Conservation (phyloP, 768 basidiomycete genomes). For the Clathrus columnatus region DNA sequence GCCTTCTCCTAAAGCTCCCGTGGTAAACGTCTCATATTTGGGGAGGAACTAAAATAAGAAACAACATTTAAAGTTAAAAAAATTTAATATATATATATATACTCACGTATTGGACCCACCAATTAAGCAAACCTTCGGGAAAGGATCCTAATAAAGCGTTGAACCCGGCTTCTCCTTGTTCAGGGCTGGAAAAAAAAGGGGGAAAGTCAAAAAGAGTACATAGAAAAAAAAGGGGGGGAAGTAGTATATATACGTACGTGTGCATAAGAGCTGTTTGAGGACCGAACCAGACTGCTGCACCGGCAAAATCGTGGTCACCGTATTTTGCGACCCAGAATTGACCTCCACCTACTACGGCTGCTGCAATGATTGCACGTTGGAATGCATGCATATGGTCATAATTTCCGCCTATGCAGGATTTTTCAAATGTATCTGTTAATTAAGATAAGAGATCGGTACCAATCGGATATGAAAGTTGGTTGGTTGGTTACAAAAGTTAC, state of each 20-base stretch:
- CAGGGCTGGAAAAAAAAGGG: not conserved
- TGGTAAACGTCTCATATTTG: not conserved
- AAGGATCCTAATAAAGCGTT: not conserved
- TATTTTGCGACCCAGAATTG: not conserved
- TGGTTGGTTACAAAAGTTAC: no score
- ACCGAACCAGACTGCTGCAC: conserved; percentile 8
- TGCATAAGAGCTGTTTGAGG: not conserved
- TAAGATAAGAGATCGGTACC: no score
- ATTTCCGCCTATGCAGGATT: not conserved
- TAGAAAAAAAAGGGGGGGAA: not conserved
- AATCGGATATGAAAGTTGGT: no score
- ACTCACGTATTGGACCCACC: conserved; percentile 6
- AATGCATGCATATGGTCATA: not conserved
- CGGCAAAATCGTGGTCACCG: not conserved
- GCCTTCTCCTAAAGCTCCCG: not conserved
- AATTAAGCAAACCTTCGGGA: not conserved
- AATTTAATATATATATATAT: not conserved
- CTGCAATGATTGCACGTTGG: not conserved
- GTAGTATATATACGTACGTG: not conserved
- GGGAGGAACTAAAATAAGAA: conserved; percentile 6
- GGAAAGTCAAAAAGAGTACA: no score
- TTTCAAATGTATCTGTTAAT: no score
- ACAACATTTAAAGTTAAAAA: not conserved
- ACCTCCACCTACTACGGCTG: not conserved
- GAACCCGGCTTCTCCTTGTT: conserved; percentile 4